Evolutionary conservation across 2,329 filamentous ascomycete species (phyloP).

Genomic region (Lasiodiplodia sp.): DNA sequence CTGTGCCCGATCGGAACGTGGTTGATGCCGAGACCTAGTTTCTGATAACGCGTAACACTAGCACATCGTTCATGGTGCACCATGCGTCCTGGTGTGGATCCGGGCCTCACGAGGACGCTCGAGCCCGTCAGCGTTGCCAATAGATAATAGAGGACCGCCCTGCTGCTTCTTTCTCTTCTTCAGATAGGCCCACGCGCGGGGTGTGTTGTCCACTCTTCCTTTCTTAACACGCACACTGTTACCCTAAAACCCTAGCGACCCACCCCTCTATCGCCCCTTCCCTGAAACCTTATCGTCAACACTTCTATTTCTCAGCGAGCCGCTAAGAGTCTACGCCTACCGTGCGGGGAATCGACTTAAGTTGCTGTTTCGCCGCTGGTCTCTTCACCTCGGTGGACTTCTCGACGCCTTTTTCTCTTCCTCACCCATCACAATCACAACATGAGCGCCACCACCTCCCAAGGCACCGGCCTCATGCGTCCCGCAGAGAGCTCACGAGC

Average conservation of each 20-base stretch:
- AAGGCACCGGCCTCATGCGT: neutral
- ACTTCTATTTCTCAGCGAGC: neutral
- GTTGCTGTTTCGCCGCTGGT: neutral
- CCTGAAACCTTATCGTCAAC: neutral
- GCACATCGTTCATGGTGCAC: conserved; percentile 3
- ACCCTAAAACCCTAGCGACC: conserved; percentile 4
- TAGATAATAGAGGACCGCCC: conserved; percentile 2
- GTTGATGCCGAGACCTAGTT: conserved; percentile 22
- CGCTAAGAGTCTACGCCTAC: neutral
- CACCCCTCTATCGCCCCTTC: neutral
- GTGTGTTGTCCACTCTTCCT: neutral
- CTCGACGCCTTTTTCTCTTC: neutral
- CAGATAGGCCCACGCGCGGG: neutral
- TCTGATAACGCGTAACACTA: conserved; percentile 27
- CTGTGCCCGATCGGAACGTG: conserved; percentile 17
- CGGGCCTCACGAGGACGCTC: conserved; percentile 8
- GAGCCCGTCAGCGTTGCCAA: conserved; percentile 7
- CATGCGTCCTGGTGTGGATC: neutral
- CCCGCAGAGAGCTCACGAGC: neutral
- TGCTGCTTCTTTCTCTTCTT: neutral
- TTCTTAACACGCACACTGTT: neutral
- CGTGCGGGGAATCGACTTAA: too few relatives aligned
- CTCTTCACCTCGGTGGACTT: neutral
- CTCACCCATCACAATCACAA: neutral
- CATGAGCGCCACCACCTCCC: neutral